Evolutionary conservation across 2,329 filamentous ascomycete genomes (phyloP).

Genomic region (Diplodia corticola): DNA sequence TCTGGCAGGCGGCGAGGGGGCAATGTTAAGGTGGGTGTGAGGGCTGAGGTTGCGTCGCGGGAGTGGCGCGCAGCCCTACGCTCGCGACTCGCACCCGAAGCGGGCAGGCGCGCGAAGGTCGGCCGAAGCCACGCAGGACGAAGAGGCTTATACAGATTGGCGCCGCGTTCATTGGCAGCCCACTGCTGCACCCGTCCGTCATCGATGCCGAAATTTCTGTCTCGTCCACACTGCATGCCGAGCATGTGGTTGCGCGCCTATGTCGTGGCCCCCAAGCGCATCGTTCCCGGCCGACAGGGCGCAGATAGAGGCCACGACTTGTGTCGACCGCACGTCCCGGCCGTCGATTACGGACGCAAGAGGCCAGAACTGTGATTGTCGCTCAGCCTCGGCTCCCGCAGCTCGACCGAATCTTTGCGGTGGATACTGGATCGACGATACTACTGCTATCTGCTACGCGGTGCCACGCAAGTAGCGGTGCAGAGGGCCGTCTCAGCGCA

Average conservation of each 20-base stretch:
- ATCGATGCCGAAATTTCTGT: not conserved
- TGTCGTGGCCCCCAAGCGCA: not conserved
- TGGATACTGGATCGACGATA: not conserved
- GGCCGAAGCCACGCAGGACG: not conserved
- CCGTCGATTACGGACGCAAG: conserved; percentile 9
- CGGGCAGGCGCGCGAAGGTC: conserved; percentile 1
- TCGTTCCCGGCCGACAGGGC: not conserved
- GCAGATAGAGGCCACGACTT: not conserved
- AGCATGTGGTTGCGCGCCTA: not conserved
- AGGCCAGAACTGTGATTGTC: not conserved
- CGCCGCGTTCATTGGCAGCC: not conserved
- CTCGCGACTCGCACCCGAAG: not conserved
- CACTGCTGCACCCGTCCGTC: not conserved
- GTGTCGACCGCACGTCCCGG: not conserved
- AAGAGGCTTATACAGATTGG: conserved; percentile 3
- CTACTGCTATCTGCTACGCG: not conserved
- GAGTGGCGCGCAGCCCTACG: conserved; percentile 12
- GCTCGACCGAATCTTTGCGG: not conserved
- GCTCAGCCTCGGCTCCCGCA: conserved; percentile 6
- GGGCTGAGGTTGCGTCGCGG: not conserved
- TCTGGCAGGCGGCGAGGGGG: conserved; percentile 5
- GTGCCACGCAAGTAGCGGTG: not conserved
- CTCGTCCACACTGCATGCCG: conserved; percentile 6
- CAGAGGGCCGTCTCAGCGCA: not conserved
- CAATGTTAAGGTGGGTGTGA: not conserved